A percentile compares a stretch with the other conserved stretches of the same genome.
These are phyloP conservation scores for Saksenaea oblongispora DNA, from an alignment of 371 early-diverging fungal species.

Conservation along the genomic window DNA sequence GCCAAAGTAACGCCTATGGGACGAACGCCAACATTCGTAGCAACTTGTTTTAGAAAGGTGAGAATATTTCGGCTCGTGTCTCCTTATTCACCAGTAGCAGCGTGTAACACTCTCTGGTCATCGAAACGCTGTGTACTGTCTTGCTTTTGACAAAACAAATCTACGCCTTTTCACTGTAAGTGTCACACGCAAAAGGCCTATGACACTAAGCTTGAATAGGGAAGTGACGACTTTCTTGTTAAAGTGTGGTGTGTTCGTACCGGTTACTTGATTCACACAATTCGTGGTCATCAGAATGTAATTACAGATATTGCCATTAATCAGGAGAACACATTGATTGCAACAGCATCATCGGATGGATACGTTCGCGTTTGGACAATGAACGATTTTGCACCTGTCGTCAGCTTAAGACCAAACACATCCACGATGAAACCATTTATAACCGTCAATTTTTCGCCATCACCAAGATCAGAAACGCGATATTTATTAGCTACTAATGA, in stretches of 20 bases:
- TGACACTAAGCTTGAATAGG: constrained; percentile 19
- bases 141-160: constrained; percentile 76
- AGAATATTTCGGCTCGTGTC: constrained; percentile 15
- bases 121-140: constrained; percentile 71
- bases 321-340: constrained; percentile 82
- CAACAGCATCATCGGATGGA: constrained; percentile 80
- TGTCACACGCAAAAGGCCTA: neutral
- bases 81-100: constrained; percentile 36
- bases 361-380: constrained; percentile 83
- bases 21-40: constrained; percentile 26
- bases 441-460: constrained; percentile 82
- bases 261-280: constrained; percentile 79
- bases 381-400: constrained; percentile 72
- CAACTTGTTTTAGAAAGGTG: constrained; percentile 42
- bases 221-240: constrained; percentile 86
- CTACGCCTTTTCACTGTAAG: constrained; percentile 70
- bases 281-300: constrained; percentile 81
- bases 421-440: constrained; percentile 64
- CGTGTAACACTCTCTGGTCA: constrained; percentile 77
- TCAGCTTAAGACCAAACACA: constrained; percentile 54
- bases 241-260: constrained; percentile 87
- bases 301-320: constrained; percentile 83
- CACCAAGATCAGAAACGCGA: constrained; percentile 69
- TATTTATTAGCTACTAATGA: constrained; percentile 77
- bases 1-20: constrained; percentile 19